Percentiles rank a stretch among this genome's conserved stretches.
Evolutionary conservation across 306 rosid species (phyloP).

Genomic region (Prunus campanulata): DNA sequence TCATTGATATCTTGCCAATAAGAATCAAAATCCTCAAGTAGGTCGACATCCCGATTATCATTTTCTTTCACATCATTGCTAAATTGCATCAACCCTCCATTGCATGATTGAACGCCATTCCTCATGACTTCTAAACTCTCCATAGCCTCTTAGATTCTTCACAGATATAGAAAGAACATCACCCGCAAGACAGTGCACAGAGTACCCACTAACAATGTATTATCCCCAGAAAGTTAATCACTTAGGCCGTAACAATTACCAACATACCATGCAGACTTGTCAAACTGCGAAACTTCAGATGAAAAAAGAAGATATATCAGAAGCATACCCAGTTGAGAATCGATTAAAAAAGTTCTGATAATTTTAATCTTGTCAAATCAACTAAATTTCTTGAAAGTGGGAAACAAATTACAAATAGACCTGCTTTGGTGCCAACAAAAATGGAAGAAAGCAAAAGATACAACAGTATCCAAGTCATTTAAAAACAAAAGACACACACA

Average conservation of each 20-base stretch:
- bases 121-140: constrained; percentile 38
- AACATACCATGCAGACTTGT: neutral
- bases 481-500: neutral
- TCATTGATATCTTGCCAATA: constrained; percentile 52
- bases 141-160: constrained; percentile 24
- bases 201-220: neutral
- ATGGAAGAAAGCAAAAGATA: neutral
- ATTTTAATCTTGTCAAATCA: neutral
- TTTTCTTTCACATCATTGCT: constrained; percentile 32
- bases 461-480: neutral
- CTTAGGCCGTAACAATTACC: neutral
- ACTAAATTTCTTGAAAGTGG: neutral
- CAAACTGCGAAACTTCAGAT: constrained; percentile 3
- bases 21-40: constrained; percentile 70
- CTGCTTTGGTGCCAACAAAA: neutral
- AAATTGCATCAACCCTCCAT: constrained; percentile 20
- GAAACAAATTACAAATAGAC: neutral
- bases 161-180: neutral
- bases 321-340: neutral
- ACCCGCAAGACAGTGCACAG: neutral
- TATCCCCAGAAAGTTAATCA: neutral
- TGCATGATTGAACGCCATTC: constrained; percentile 17
- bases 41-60: constrained; percentile 37
- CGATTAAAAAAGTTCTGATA: neutral
- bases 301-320: neutral